Evolutionary conservation across 495 filamentous ascomycete genomes (phyloP), one percentile per base, ranked within the genome.

Genomic region (Penicillium psychrofluorescens): DNA sequence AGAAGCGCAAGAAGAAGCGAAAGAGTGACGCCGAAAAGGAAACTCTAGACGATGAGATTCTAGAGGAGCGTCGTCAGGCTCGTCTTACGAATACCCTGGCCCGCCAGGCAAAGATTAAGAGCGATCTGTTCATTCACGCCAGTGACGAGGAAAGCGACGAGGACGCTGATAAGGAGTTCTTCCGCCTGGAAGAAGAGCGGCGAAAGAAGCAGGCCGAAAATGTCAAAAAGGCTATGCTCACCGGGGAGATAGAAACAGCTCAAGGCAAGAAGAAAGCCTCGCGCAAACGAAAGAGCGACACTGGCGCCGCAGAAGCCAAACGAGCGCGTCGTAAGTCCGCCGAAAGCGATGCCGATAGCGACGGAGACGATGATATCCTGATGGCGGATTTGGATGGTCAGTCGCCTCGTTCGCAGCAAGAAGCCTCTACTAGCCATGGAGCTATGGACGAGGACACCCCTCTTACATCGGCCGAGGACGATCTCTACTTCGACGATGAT

Each of bases 121-220:
- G 84, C 57, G 79, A 79, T 13, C 62, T 91, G 33, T 94, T 80
- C 59, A 84, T 98, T 31, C 74, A 83, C 48, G 77, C 80, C 31
- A 86, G 81, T 58, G 86, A 88, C 48, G 88, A 92, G 43, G 88
- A 94, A 48, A 79, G 72, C n/a, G 84, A 85, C 42, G 80, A 74
- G 30, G 81, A 84, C 39, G 68, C 69, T 33, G 79, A 86, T 54
- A 61, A 59, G 42, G 75, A 75, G 34, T 95, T 92, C 60, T 94
- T 90, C 66, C 72, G 57, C 6, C 64, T 71, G n/a, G 86, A 92
- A 62, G 73, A 76, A 59, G 64, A 75, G 45, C 63, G 72, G 46
- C 63, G 81, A 46, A 66, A 71, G 46, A 59, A 63, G 31, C 75
- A 80, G 45, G 63, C 62, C 38, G 61, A 67, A 38, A 66, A 70